phyloP scores from a whole-genome alignment of 2,329 filamentous ascomycete species.

The Apiospora koreana region DNA sequence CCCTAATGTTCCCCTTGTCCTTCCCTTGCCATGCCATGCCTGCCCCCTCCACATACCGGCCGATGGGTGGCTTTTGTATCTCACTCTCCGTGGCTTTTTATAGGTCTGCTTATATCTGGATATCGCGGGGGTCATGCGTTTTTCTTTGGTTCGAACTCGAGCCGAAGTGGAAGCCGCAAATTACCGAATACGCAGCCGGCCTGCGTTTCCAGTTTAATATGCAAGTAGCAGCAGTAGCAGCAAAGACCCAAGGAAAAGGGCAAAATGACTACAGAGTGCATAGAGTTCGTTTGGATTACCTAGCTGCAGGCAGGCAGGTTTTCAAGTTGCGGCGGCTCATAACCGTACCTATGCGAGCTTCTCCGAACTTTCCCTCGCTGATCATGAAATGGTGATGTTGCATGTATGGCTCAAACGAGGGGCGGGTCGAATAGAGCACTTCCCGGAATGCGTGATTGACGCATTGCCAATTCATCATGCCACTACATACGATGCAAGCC shows the following conservation, averaged over 20 bases:
- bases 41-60: constrained; percentile 5
- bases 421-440: background rate
- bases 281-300: background rate
- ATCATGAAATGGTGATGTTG: background rate
- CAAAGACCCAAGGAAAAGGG: background rate
- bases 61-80: constrained; percentile 1
- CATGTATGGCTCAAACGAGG: background rate
- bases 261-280: background rate
- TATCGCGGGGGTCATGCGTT: background rate
- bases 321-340: background rate
- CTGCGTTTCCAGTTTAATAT: background rate
- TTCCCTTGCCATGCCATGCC: background rate
- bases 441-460: background rate
- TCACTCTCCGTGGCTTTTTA: constrained; percentile 3
- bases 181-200: constrained; percentile 3
- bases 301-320: constrained; percentile 2
- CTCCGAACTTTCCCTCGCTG: background rate
- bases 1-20: too few relatives aligned
- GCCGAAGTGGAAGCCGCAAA: constrained; percentile 1
- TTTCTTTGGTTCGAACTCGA: background rate
- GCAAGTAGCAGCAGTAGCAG: background rate
- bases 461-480: constrained; percentile 7
- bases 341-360: background rate
- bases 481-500: constrained; percentile 8
- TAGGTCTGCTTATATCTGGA: constrained; percentile 1